Evolutionary conservation across 345 rosid genomes (phyloP).

Genomic region (Eucalyptus curtisii): DNA sequence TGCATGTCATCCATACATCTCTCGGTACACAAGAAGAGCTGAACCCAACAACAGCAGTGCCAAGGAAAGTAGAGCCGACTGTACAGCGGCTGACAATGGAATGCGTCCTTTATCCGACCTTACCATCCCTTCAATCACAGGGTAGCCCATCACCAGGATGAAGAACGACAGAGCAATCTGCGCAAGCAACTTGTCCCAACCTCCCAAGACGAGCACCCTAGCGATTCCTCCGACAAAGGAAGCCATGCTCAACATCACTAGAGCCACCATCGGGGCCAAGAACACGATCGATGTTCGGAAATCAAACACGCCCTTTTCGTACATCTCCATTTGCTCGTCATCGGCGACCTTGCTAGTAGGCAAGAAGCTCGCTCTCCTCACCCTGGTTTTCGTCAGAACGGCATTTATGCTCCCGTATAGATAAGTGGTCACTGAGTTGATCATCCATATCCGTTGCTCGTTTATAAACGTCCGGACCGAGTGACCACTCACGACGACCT

Average conservation of each 20-base stretch:
- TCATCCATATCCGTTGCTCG: background rate
- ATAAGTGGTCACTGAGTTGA: background rate
- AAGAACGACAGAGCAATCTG: constrained; percentile 21
- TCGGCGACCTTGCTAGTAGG: background rate
- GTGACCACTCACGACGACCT: background rate
- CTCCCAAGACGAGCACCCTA: background rate
- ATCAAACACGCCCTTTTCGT: background rate
- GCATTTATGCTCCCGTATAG: background rate
- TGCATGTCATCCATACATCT: background rate
- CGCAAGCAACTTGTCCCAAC: background rate
- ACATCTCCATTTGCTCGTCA: background rate
- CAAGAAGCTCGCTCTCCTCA: background rate
- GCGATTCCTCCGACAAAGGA: background rate
- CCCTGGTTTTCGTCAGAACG: background rate
- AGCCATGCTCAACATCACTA: background rate
- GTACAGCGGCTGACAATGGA: background rate
- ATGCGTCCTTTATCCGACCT: constrained; percentile 33
- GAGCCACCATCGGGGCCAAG: background rate
- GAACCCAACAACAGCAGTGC: background rate
- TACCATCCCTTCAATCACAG: constrained; percentile 30
- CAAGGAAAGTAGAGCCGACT: background rate
- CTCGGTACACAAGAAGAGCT: background rate
- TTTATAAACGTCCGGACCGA: background rate
- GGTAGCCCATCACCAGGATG: constrained; percentile 11
- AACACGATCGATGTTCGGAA: background rate